These are phyloP conservation scores for Leptodermis oblonga DNA, from an alignment of 257 asterid genomes.

Conservation along the genomic window DNA sequence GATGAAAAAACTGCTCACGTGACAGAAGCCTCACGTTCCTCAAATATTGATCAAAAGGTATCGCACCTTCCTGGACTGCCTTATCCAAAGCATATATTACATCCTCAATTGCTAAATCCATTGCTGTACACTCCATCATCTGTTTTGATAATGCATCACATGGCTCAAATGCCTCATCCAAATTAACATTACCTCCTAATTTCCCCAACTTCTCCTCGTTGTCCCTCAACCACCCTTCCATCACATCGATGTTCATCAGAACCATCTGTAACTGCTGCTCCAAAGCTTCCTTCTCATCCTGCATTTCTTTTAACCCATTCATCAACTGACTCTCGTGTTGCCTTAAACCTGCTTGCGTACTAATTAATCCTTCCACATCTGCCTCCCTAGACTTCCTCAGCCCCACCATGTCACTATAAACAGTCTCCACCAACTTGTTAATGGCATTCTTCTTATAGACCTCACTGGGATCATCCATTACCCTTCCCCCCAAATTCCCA, in stretches of 20 bases:
- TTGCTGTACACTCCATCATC: slow-evolving; percentile 66
- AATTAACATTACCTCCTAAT: slow-evolving; percentile 36
- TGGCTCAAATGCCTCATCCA: slow-evolving; percentile 60
- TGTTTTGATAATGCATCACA: slow-evolving; percentile 71
- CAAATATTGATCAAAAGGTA: slow-evolving; percentile 84
- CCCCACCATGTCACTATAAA: slow-evolving; percentile 55
- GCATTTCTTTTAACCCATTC: slow-evolving; percentile 76
- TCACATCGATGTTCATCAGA: slow-evolving; percentile 64
- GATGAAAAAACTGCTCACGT: slow-evolving; percentile 78
- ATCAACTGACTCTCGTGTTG: slow-evolving; percentile 58
- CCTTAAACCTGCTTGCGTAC: slow-evolving; percentile 54
- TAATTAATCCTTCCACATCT: slow-evolving; percentile 74
- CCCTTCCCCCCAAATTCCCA: slow-evolving; percentile 32
- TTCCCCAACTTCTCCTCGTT: slow-evolving; percentile 52
- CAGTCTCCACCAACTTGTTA: slow-evolving; percentile 51
- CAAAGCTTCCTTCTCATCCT: slow-evolving; percentile 78
- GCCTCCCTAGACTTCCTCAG: slow-evolving; percentile 60
- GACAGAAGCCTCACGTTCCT: slow-evolving; percentile 79
- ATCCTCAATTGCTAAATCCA: slow-evolving; percentile 84
- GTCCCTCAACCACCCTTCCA: slow-evolving; percentile 78
- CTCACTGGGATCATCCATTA: slow-evolving; percentile 62
- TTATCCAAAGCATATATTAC: slow-evolving; percentile 77
- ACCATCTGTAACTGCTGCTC: slow-evolving; percentile 91
- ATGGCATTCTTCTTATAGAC: slow-evolving; percentile 56
- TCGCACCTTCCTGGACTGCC: slow-evolving; percentile 76